phyloP scores from a whole-genome alignment of 2,329 filamentous ascomycete species.

The Diaporthe aspalathi region DNA sequence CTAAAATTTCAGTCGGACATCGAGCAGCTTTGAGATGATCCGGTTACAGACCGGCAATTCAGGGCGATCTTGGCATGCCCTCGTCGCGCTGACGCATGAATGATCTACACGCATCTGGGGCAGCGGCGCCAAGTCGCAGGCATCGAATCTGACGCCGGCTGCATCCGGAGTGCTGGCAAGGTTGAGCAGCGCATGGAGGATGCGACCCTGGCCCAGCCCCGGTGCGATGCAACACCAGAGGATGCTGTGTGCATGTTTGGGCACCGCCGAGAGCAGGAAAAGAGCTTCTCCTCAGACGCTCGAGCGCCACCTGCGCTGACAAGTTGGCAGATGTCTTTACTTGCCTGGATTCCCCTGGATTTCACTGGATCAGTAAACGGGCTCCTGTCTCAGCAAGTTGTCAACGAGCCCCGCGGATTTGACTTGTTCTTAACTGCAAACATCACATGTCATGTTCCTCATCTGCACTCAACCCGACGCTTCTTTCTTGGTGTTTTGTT shows the following conservation, averaged over 20 bases:
- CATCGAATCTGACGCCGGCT: constrained; percentile 24
- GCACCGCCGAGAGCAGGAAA: neutral
- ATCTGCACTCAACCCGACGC: neutral
- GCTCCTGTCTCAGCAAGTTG: neutral
- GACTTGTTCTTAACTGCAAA: neutral
- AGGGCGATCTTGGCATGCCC: constrained; percentile 10
- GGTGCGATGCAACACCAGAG: constrained; percentile 12
- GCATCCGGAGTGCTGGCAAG: constrained; percentile 14
- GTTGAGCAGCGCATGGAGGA: constrained; percentile 13
- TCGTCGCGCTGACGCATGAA: constrained; percentile 5
- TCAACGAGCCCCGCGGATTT: neutral
- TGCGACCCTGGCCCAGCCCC: neutral
- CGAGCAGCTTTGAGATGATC: neutral
- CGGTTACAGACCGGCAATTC: constrained; percentile 17
- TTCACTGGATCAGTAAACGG: neutral
- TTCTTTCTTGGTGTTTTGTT: neutral
- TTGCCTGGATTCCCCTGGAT: constrained; percentile 13
- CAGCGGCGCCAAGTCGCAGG: constrained; percentile 22
- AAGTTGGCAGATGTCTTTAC: neutral
- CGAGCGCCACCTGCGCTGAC: neutral
- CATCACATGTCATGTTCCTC: constrained; percentile 15
- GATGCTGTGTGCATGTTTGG: constrained; percentile 6
- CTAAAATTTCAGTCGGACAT: neutral
- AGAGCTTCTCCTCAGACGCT: neutral
- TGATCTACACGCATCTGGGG: constrained; percentile 25